Evolutionary conservation across 164 flowering plant genomes (phyloP).

Genomic region (Malania oleifera): DNA sequence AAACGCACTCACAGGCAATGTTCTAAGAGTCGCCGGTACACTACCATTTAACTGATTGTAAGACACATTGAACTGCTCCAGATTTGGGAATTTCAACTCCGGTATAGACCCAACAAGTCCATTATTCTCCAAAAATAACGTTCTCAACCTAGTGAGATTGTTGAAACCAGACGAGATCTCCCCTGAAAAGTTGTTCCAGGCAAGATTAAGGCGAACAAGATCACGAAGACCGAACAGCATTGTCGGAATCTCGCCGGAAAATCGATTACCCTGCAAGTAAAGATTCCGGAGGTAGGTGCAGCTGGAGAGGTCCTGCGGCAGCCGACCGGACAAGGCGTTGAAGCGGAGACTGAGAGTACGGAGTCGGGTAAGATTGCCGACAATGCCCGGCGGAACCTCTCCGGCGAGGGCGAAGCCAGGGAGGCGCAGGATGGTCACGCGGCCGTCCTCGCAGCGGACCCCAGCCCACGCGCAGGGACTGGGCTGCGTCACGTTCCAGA

Average conservation of each 20-base stretch:
- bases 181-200: constrained; percentile 47
- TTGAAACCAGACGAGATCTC: constrained; percentile 32
- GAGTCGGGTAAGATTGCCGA: constrained; percentile 41
- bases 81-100: constrained; percentile 20
- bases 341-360: constrained; percentile 43
- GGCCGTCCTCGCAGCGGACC: constrained; percentile 29
- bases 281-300: constrained; percentile 31
- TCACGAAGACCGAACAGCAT: constrained; percentile 25
- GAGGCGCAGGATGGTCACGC: constrained; percentile 36
- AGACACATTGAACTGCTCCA: constrained; percentile 52
- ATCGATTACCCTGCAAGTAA: constrained; percentile 45
- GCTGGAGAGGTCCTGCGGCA: constrained; percentile 38
- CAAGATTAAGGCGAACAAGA: constrained; percentile 38
- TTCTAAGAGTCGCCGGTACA: constrained; percentile 30
- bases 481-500: not conserved
- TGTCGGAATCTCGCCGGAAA: constrained; percentile 40
- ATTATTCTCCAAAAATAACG: constrained; percentile 30
- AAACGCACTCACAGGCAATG: constrained; percentile 22
- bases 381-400: constrained; percentile 26
- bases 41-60: constrained; percentile 38
- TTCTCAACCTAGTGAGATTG: constrained; percentile 32
- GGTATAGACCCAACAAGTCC: constrained; percentile 38
- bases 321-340: constrained; percentile 41
- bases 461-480: constrained; percentile 48
- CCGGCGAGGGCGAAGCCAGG: constrained; percentile 51